Evolutionary conservation across 1,284 basidiomycete species (phyloP).

Genomic region (Puccinia coronata): DNA sequence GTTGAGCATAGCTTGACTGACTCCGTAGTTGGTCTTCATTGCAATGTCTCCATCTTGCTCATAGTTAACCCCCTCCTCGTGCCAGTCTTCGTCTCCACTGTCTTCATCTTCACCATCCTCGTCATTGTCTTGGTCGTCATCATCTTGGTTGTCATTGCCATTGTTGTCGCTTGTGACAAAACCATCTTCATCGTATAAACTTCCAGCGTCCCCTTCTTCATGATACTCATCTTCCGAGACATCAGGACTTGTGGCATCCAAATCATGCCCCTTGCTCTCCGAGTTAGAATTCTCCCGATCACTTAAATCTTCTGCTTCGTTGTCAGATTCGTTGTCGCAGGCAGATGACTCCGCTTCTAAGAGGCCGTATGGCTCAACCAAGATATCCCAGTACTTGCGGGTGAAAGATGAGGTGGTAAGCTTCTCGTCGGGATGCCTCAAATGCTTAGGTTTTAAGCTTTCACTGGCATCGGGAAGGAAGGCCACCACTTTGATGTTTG

Average conservation of each 20-base stretch:
- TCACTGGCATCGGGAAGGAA: slow-evolving; percentile 9
- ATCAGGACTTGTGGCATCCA: neutral
- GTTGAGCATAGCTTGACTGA: neutral
- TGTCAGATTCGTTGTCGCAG: neutral
- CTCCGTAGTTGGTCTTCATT: neutral
- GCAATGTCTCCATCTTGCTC: neutral
- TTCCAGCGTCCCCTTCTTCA: neutral
- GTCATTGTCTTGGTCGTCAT: neutral
- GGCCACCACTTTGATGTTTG: neutral
- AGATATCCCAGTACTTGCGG: slow-evolving; percentile 11
- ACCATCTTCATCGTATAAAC: neutral
- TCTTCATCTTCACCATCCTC: neutral
- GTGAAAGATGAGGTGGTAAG: slow-evolving; percentile 16
- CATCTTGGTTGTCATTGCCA: neutral
- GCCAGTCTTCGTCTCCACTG: neutral
- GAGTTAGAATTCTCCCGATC: neutral
- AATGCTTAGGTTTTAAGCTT: neutral
- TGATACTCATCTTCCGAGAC: neutral
- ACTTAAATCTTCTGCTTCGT: neutral
- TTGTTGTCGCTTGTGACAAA: neutral
- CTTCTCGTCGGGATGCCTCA: slow-evolving; percentile 18
- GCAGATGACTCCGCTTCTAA: neutral
- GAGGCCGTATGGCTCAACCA: slow-evolving; percentile 18
- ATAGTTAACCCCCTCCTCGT: neutral
- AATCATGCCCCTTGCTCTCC: neutral